These are phyloP conservation scores for Hypoxylon sp. DNA, from an alignment of 2,329 filamentous ascomycete genomes.

Conservation along the genomic window DNA sequence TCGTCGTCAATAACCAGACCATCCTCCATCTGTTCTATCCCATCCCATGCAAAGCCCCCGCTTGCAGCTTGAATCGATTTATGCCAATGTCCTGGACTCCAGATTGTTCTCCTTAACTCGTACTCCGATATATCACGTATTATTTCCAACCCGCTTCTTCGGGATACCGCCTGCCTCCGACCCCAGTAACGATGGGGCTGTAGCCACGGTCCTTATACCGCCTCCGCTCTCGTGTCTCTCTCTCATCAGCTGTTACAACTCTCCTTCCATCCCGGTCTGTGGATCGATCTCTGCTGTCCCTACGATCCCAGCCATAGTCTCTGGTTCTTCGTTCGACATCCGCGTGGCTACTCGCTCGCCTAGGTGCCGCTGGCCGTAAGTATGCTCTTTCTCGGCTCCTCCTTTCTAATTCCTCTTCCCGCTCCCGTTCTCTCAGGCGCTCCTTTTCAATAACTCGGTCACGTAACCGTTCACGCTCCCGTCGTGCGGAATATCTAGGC, in stretches of 20 bases:
- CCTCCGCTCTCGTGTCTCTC: constrained; percentile 48
- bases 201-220: constrained; percentile 46
- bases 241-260: constrained; percentile 48
- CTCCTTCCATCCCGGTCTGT: constrained; percentile 52
- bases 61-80: neutral
- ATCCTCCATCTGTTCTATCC: neutral
- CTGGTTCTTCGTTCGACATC: constrained; percentile 49
- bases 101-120: neutral
- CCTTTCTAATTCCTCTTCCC: constrained; percentile 48
- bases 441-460: constrained; percentile 44
- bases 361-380: constrained; percentile 46
- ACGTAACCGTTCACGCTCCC: constrained; percentile 48
- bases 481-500: constrained; percentile 42
- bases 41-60: neutral
- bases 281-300: constrained; percentile 45
- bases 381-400: constrained; percentile 47
- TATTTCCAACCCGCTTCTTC: constrained; percentile 35
- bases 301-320: constrained; percentile 47
- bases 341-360: constrained; percentile 52
- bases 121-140: neutral
- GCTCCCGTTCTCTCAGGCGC: constrained; percentile 41
- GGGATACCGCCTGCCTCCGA: constrained; percentile 51
- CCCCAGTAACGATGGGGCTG: constrained; percentile 44
- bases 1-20: constrained; percentile 3
- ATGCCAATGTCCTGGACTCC: constrained; percentile 25